phyloP scores from a whole-genome alignment of 2,329 filamentous ascomycete genomes.

The Metarhizium brunneum region DNA sequence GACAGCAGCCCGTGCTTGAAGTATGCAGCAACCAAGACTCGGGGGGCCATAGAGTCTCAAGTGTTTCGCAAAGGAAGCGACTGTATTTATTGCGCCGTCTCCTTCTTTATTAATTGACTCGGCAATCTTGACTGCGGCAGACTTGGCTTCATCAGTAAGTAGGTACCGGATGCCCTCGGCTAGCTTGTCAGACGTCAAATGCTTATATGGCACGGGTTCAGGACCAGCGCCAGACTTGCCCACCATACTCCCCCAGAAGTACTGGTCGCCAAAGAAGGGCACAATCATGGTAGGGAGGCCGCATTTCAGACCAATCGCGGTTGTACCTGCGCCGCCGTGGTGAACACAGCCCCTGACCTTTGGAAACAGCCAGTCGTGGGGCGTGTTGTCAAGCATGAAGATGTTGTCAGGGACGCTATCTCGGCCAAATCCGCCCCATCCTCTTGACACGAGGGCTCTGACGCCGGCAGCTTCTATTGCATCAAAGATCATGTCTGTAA shows the following conservation, averaged over 20 bases:
- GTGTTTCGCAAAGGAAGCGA: constrained; percentile 55
- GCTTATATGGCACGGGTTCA: constrained; percentile 58
- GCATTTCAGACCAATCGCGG: constrained; percentile 63
- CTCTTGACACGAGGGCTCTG: constrained; percentile 63
- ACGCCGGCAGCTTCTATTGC: constrained; percentile 57
- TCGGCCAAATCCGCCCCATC: constrained; percentile 63
- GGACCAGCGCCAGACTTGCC: constrained; percentile 55
- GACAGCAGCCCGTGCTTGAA: constrained; percentile 52
- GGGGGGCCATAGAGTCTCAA: constrained; percentile 41
- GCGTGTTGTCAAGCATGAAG: constrained; percentile 64
- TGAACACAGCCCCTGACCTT: constrained; percentile 58
- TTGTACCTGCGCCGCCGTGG: constrained; percentile 71
- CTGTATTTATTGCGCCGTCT: constrained; percentile 61
- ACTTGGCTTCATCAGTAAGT: constrained; percentile 49
- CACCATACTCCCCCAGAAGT: constrained; percentile 69
- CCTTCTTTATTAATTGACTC: constrained; percentile 52
- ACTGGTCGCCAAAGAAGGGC: constrained; percentile 72
- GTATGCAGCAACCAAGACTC: constrained; percentile 56
- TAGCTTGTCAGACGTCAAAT: constrained; percentile 51
- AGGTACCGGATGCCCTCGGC: constrained; percentile 63
- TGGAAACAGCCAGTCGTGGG: constrained; percentile 71
- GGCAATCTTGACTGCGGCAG: constrained; percentile 50
- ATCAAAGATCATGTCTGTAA: constrained; percentile 64
- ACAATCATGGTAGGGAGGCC: constrained; percentile 67
- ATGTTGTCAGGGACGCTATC: constrained; percentile 50